Percentiles rank a stretch among this genome's conserved stretches.
Evolutionary conservation across 495 filamentous ascomycete species (phyloP).

Genomic region (Glarea lozoyensis): DNA sequence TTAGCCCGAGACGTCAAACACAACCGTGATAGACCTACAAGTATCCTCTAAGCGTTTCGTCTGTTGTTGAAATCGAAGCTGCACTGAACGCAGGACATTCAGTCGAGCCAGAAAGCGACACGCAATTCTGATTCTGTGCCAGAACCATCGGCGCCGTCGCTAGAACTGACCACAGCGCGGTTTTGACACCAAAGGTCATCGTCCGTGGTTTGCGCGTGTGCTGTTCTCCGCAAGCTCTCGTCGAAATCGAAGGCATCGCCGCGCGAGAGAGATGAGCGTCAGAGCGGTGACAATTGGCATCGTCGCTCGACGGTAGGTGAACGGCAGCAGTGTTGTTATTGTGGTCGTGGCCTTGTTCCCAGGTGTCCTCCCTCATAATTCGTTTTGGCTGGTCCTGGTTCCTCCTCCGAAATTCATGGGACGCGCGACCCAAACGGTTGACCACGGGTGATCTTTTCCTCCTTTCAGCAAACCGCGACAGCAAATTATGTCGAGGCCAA

Average conservation of each 20-base stretch:
- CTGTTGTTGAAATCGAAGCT: conserved; percentile 68
- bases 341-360: conserved; percentile 14
- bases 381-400: neutral
- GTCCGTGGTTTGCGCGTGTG: conserved; percentile 10
- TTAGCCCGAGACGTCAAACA: conserved; percentile 2
- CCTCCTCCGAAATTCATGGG: no score
- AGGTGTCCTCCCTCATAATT: neutral
- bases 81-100: conserved; percentile 75
- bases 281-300: conserved; percentile 9
- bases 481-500: no score
- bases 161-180: conserved; percentile 23
- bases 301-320: conserved; percentile 2
- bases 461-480: no score
- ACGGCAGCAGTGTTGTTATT: conserved; percentile 9
- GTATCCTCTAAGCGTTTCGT: conserved; percentile 47
- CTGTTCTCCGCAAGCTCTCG: neutral
- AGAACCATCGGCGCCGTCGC: conserved; percentile 25
- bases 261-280: conserved; percentile 3
- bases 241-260: conserved; percentile 4
- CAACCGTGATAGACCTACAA: conserved; percentile 55
- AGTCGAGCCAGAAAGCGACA: conserved; percentile 71
- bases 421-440: no score
- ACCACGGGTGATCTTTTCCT: no score
- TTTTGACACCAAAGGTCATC: conserved; percentile 9
- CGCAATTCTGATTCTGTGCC: conserved; percentile 45